Conservation (phyloP, 805 yeast species). For the Debaryomyces castellii region DNA sequence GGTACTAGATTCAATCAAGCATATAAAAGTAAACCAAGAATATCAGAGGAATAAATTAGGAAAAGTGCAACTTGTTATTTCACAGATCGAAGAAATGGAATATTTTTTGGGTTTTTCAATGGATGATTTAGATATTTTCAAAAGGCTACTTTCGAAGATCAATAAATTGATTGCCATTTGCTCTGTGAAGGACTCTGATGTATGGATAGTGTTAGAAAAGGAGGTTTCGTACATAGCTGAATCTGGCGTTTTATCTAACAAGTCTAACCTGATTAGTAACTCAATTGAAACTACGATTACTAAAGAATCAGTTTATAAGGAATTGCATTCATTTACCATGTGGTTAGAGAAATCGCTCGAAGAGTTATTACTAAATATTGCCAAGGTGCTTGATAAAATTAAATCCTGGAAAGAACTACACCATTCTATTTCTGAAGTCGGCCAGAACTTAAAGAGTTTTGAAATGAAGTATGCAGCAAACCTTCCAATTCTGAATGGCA, state of each 20-base stretch:
- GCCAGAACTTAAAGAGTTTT: conserved; percentile 26
- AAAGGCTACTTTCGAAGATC: conserved; percentile 27
- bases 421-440: conserved; percentile 22
- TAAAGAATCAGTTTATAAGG: conserved; percentile 8
- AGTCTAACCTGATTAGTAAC: background rate
- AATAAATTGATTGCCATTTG: conserved; percentile 35
- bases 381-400: conserved; percentile 20
- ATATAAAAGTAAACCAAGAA: conserved; percentile 19
- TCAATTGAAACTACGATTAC: background rate
- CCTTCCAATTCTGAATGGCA: conserved; percentile 15
- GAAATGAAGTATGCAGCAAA: conserved; percentile 22
- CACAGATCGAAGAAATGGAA: conserved; percentile 39
- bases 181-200: conserved; percentile 35
- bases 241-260: background rate
- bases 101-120: conserved; percentile 48
- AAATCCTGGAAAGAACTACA: conserved; percentile 32
- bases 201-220: conserved; percentile 17
- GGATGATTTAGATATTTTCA: conserved; percentile 39
- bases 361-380: conserved; percentile 24
- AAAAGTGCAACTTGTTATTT: conserved; percentile 20
- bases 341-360: conserved; percentile 25
- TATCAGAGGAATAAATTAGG: conserved; percentile 19
- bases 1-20: conserved; percentile 33
- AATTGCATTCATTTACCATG: conserved; percentile 13
- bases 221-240: background rate